Base-by-base conservation (phyloP, 2,329 filamentous ascomycete species). In the Bipolaris victoriae region DNA sequence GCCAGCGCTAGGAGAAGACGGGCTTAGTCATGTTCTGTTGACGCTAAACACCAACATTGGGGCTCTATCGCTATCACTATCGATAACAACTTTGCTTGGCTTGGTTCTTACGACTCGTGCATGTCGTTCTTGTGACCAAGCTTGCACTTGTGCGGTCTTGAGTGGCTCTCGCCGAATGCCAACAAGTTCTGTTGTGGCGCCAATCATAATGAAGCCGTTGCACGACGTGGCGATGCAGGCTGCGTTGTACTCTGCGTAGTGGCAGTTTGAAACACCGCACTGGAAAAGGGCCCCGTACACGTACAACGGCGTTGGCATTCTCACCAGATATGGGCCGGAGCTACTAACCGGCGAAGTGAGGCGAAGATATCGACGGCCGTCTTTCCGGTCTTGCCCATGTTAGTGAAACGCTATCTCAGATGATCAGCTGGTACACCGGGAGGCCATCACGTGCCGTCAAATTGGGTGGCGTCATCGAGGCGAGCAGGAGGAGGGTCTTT, bases 11-110 rank as follows among this genome's bases (percentile, higher is more conserved):
- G 36, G 51, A 55, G 18, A 46, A 46, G 40, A 29, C 7, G 18
- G 11, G 60, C 62, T 65, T 65, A 63, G 62, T 65, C 62, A 65
- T 39, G 49, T 29, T 36, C 35, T 20, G 20, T 13, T 16, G 13
- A 10, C 29, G 29, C 18, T 24, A 26, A 26, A 37, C 33, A 13
- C 18, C 31, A 15, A 47, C 11, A 35, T 24, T 15, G 22, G 11
- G 35, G 35, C n/a, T 9, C 16, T 31, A 45, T 5, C 11, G 16
- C n/a, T 18, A 33, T 13, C 26, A 3, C 26, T 31, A 31, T 31
- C 29, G 29, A 31, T 31, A 31, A 31, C 29, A 31, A 31, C 29
- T 31, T 11, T 31, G 2, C 29, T 31, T 13, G 29, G 29, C 29
- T 13, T 31, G 29, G 29, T 18, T 43, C 40, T 16, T 24, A n/a